Conservation (phyloP, 2,329 filamentous ascomycete species). For the Coniella lustricola region DNA sequence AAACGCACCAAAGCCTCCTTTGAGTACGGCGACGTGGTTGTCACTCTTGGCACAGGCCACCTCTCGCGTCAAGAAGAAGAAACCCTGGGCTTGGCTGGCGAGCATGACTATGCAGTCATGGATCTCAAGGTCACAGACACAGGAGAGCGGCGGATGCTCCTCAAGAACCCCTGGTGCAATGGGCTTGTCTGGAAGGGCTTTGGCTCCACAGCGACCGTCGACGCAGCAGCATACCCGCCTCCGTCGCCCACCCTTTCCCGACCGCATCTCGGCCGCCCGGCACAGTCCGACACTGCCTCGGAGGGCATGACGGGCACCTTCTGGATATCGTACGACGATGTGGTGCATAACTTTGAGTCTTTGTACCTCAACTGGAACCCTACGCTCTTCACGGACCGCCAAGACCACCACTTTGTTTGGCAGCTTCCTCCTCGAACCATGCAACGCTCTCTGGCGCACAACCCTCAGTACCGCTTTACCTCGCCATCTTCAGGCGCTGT, state of each 20-base stretch:
- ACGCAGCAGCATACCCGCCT: conserved; percentile 18
- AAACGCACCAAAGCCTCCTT: conserved; percentile 67
- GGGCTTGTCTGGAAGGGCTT: conserved; percentile 65
- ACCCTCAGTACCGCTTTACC: conserved; percentile 65
- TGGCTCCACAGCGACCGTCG: conserved; percentile 28
- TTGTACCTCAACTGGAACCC: conserved; percentile 98
- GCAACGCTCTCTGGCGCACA: conserved; percentile 52
- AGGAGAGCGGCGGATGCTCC: conserved; percentile 60
- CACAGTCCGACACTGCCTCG: conserved; percentile 14
- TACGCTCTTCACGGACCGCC: conserved; percentile 67
- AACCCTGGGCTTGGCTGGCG: conserved; percentile 72
- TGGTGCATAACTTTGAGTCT: conserved; percentile 88
- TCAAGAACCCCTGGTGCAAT: conserved; percentile 96
- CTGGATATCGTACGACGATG: conserved; percentile 85
- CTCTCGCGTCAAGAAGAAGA: conserved; percentile 71
- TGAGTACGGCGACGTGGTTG: conserved; percentile 68
- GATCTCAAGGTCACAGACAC: conserved; percentile 58
- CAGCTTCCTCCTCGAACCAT: conserved; percentile 43
- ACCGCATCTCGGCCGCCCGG: conserved; percentile 5
- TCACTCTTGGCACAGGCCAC: conserved; percentile 85
- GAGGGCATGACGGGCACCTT: conserved; percentile 63
- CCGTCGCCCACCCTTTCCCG: conserved; percentile 14
- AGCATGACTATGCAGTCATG: conserved; percentile 91
- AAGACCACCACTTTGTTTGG: conserved; percentile 91
- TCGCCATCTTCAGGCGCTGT: conserved; percentile 54